Base-by-base conservation (phyloP, 2,329 filamentous ascomycete species). In the Rhynchosporium secalis region DNA sequence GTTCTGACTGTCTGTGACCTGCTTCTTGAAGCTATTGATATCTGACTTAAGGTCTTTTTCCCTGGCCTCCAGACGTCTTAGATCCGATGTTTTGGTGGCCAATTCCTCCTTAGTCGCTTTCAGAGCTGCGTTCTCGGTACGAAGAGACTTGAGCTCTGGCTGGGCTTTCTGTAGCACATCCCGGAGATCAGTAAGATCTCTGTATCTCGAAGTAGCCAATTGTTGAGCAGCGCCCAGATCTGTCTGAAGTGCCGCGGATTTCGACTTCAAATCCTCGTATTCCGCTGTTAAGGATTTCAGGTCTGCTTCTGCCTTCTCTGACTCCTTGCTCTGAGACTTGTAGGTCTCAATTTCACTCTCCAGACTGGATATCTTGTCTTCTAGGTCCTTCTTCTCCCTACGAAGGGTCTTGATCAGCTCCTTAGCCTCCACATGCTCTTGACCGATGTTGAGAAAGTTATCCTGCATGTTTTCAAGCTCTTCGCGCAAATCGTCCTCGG, bases 141-240 rank as follows among this genome's bases (percentile, higher is more conserved):
- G 86, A 26, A 98, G 80, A 49, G 80, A 87, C 73, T 88, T 89
- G 29, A 98, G 79, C 75, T 99, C 94, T 0, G 92, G 90, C 72
- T 97, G 93, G 0, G 90, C 84, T 74, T 95, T 96, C 68, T 92
- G 88, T 36, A 97, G 76, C 2, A 93, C 81, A 65, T 94, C 90
- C 26, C 88, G 84, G 51, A 96, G 79, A 33, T 96, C 90, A 0
- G 87, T 88, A 1, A 97, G 79, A 63, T 98, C 93, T 75, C 92
- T 96, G 79, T 92, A 98, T 36, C 95, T 84, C 15, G 85, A 89
- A 64, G 96, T 88, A 0, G 95, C 92, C 12, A 98, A 83, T 75
- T 96, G 87, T 73, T 97, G 88, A 0, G 93, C 89, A 2, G 92
- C 92, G 1, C 87, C 89, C 3, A 98, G 82, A 72, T 99, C 94